These are phyloP conservation scores for Pythium phragmitis DNA, from an alignment of 352 stramenopile species.

Conservation along the genomic window DNA sequence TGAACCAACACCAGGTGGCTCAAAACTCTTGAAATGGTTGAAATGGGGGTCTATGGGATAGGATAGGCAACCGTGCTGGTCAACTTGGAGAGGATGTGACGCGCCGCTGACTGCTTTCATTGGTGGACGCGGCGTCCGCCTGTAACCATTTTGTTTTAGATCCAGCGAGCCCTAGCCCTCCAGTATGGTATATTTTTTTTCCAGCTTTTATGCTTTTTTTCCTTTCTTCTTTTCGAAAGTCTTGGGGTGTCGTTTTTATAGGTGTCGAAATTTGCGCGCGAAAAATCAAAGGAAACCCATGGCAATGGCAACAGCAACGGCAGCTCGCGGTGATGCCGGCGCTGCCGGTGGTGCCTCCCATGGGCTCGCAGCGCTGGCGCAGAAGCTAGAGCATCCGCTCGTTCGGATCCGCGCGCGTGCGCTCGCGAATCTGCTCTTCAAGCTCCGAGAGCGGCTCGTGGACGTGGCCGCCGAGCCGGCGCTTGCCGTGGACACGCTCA, in stretches of 20 bases:
- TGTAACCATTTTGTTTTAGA: neutral
- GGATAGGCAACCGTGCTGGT: too few species aligned
- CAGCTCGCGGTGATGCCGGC: neutral
- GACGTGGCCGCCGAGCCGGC: constrained; percentile 31
- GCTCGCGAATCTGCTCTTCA: constrained; percentile 61
- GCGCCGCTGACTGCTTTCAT: neutral
- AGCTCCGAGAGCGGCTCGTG: constrained; percentile 61
- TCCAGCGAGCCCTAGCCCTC: neutral
- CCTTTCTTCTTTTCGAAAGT: neutral
- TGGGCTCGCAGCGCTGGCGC: constrained; percentile 37
- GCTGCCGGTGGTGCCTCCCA: neutral
- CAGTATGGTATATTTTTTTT: neutral
- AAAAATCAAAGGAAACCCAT: neutral
- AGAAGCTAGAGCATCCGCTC: constrained; percentile 66
- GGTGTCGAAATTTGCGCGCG: constrained; percentile 13
- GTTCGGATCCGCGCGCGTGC: constrained; percentile 54
- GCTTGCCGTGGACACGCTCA: constrained; percentile 32
- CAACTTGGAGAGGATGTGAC: constrained; percentile 4
- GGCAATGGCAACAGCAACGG: constrained; percentile 8
- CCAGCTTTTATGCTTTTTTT: constrained; percentile 1
- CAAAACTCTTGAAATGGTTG: too few species aligned
- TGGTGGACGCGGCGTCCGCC: neutral
- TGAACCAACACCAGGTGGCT: too few species aligned
- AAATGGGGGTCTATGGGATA: too few species aligned
- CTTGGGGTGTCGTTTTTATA: neutral